Evolutionary conservation across 257 asterid genomes (phyloP).

Genomic region (Rauvolfia tetraphylla): DNA sequence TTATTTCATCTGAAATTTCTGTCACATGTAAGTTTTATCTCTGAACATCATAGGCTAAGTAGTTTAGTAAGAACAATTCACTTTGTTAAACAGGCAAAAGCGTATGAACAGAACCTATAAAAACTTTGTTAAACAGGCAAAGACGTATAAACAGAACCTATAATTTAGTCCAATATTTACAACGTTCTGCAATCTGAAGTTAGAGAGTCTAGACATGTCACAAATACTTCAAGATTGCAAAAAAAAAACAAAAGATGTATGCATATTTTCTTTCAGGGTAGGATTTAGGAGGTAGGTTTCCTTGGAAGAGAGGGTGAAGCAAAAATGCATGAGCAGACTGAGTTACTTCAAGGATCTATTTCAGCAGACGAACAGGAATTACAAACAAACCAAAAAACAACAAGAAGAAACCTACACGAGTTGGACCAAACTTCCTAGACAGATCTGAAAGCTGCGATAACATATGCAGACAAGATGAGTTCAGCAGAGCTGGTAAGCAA

Average conservation of each 20-base stretch:
- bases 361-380: background rate
- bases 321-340: background rate
- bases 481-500: conserved; percentile 75
- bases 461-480: conserved; percentile 74
- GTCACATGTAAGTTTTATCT: background rate
- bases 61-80: background rate
- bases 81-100: background rate
- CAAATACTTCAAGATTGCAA: background rate
- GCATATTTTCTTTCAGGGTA: background rate
- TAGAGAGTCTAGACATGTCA: no score
- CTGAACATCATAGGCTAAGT: background rate
- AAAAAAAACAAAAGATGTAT: background rate
- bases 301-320: no score
- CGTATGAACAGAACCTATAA: no score
- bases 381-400: conserved; percentile 16
- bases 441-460: conserved; percentile 54
- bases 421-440: conserved; percentile 33
- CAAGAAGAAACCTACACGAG: conserved; percentile 46
- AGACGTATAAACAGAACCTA: background rate
- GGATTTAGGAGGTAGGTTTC: background rate
- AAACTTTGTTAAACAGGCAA: no score
- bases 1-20: background rate
- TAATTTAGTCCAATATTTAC: background rate
- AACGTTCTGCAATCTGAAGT: background rate
- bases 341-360: background rate